Base-by-base conservation (phyloP, 331 rosid species). In the Pyracantha coccinea region DNA sequence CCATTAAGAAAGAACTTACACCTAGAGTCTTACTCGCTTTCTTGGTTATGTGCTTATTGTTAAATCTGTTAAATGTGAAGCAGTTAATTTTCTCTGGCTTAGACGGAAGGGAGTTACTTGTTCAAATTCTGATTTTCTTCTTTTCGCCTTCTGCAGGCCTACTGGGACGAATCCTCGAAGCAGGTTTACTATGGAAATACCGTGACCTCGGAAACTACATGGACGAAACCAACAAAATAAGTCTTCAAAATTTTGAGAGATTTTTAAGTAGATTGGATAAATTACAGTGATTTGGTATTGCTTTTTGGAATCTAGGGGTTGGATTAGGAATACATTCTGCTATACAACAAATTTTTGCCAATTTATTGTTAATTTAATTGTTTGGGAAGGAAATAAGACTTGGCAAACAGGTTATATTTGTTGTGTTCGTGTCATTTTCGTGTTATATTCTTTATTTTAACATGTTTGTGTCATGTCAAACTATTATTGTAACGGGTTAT, bases 161-260 rank as follows among this genome's bases (percentile, higher is more conserved):
- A 86, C 69, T 94, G 93, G 95, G 99, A 94, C 23, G 96, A 90
- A 62, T 77, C 89, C 6, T 82, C 97, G 2, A 92, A 90, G 88
- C 88, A 92, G 78, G 89, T 90, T 75, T 94, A 94, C 74, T 94
- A 90, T 61, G 97, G 97, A 53, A 94, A 94, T 29, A 57, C 80
- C 8, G 60, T 72, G 44, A 94, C 99, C 4, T 83, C 89, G 10
- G 93, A 90, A 85, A 92, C 99, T 6, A 78, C 91, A n/a, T 94
- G 99, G 99, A 87, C 81, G 9, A 84, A 80, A 72, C 91, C 91
- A 14, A 80, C 85, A 21, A 83, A 85, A 77, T 89, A 78, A 84
- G 78, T 53, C 45, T 47, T 31, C 23, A 33, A 21, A 68, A 15
- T 65, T 33, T 66, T 12, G 54, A 58, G 44, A 4, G 65, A 45